These are phyloP conservation scores for Gypsophila paniculata DNA, from an alignment of 179 eudicot genomes.

Conservation along the genomic window DNA sequence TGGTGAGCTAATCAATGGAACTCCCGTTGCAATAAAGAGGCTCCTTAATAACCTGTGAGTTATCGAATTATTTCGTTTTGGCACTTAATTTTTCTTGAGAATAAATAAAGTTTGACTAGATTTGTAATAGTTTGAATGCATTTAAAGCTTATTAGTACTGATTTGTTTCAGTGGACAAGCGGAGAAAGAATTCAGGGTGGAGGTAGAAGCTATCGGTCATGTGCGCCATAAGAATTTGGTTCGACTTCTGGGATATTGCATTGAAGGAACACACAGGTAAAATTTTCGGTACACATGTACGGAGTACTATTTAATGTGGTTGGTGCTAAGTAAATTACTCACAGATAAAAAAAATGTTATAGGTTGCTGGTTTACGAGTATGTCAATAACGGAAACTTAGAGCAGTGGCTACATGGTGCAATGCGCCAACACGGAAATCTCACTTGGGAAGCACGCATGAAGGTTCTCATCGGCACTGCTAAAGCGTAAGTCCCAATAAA, in stretches of 20 bases:
- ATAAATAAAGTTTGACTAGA: conserved; percentile 3
- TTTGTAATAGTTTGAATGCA: background rate
- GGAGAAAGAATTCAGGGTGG: conserved; percentile 75
- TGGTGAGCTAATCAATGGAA: conserved; percentile 63
- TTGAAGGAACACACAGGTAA: conserved; percentile 91
- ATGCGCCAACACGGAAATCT: conserved; percentile 61
- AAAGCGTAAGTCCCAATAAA: conserved; percentile 58
- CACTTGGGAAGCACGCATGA: conserved; percentile 76
- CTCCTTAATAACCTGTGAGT: conserved; percentile 78
- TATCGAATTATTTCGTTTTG: conserved; percentile 12
- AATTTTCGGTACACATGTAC: background rate
- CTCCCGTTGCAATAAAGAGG: conserved; percentile 71
- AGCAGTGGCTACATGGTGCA: conserved; percentile 86
- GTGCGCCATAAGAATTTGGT: conserved; percentile 80
- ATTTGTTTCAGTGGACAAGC: conserved; percentile 61
- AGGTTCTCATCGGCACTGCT: conserved; percentile 65
- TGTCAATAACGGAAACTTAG: conserved; percentile 77
- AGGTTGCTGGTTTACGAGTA: conserved; percentile 76
- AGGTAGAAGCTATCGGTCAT: conserved; percentile 89
- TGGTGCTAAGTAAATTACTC: conserved; percentile 1
- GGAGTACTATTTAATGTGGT: background rate
- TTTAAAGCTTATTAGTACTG: conserved; percentile 2
- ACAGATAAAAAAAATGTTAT: background rate
- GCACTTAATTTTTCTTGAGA: conserved; percentile 12
- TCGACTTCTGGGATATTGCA: conserved; percentile 74